Base-by-base conservation (phyloP, 2,329 filamentous ascomycete species). In the Karstenula rhodostoma region DNA sequence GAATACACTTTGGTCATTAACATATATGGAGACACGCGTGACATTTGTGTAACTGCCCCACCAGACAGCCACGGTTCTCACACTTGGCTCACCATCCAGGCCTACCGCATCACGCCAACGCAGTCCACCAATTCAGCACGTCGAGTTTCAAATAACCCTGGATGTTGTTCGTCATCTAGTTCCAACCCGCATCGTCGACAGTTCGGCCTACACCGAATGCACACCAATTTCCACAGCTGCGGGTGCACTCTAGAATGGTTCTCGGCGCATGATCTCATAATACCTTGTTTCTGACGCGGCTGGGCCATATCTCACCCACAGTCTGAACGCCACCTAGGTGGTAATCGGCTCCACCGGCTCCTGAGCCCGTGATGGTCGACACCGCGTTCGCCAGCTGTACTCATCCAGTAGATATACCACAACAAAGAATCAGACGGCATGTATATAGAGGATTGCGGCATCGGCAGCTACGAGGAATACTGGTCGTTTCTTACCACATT, bases 351-450 rank as follows among this genome's bases (percentile, higher is more conserved):
- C 25, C 40, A 35, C 51, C 40, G 27, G 51, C 29, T 17, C 49
- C 37, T 43, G 15, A 43, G 32, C 1, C 35, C 42, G 35, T n/a
- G n/a, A 12, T 25, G 23, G 6, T 22, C 48, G 12, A n/a, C 32
- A 42, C 22, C 23, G 15, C 27, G 7, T 15, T n/a, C n/a, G 22
- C 12, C 22, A 22, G 3, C 25, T 23, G 9, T 13, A 6, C 6
- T 23, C 17, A 17, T n/a, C 25, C 40, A 35, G 27, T 15, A n/a
- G n/a, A n/a, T n/a, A 2, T 13, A n/a, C 27, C 15, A 29, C 37
- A 47, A 55, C 52, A 55, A 55, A 46, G 52, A 55, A 55, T 1
- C 8, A 9, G 3, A 23, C 42, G 12, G 13, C 19, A 55, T 46
- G 42, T 44, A 44, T 44, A 54, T 3, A 23, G 17, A 42, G 8